Percentiles rank a stretch among this genome's conserved stretches.
phyloP scores from a whole-genome alignment of 306 rosid species.

The Vicia faba region DNA sequence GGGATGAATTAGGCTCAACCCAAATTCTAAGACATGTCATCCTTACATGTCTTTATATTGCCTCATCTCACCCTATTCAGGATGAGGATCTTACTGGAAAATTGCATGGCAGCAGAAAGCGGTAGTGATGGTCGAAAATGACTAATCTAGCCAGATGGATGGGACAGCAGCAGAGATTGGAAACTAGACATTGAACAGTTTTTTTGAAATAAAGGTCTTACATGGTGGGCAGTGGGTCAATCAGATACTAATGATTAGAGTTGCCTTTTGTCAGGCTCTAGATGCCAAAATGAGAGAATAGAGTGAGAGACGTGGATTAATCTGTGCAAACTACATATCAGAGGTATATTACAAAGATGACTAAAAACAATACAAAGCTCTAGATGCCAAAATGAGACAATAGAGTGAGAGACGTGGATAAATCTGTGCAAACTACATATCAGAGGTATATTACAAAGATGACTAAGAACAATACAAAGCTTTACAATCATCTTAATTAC shows the following conservation, averaged over 20 bases:
- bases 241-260: slow-evolving; percentile 2
- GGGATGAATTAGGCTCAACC: too few relatives aligned
- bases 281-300: too few relatives aligned
- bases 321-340: too few relatives aligned
- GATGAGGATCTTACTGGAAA: too few relatives aligned
- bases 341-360: too few relatives aligned
- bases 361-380: too few relatives aligned
- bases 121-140: not conserved
- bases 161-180: not conserved
- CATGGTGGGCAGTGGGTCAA: not conserved
- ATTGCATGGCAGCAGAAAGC: too few relatives aligned
- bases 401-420: slow-evolving; percentile 3
- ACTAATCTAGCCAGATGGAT: not conserved
- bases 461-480: not conserved
- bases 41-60: too few relatives aligned
- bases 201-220: not conserved
- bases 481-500: not conserved
- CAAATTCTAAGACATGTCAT: too few relatives aligned
- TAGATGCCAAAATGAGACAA: not conserved
- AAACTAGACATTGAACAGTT: not conserved
- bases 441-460: not conserved
- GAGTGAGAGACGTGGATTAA: too few relatives aligned
- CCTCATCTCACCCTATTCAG: too few relatives aligned
- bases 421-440: not conserved
- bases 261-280: not conserved